Evolutionary conservation across 225 moss, liverwort and hornwort species (phyloP), one percentile per base, ranked within the genome.

Genomic region (Sphagnum tenellum): DNA sequence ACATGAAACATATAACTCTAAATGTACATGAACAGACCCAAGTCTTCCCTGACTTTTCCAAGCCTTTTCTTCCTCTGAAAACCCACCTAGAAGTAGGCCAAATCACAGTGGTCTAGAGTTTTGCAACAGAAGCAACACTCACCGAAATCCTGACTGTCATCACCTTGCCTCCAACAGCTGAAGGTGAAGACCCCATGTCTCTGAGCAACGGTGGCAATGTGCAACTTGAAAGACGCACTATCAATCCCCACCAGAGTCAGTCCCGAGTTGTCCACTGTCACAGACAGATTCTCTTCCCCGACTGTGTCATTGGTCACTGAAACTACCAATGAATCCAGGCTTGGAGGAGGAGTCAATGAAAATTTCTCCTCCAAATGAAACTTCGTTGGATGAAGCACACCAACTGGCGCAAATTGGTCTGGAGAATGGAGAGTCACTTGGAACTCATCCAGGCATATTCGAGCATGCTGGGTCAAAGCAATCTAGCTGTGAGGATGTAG

Each of bases 401-500:
- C 96, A 44, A 98, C 96, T 3, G 92, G 85, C 12, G 96, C 96
- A 69, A 93, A 87, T 59, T 86, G 85, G 76, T 82, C 90, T 12
- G 85, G 83, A 59, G 96, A 98, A 69, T 89, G 90, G 12, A 98
- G 78, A 6, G 67, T 65, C 59, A 98, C 64, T 57, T 88, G 78
- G 14, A 85, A 93, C 66, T 86, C 80, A 75, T 98, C 96, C 66
- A 98, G 72, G 72, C 87, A 67, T 64, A 98, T 90, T 63, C 77
- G 87, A 63, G 87, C 96, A 82, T 92, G 87, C 96, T 96, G 84
- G 65, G 72, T 71, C 77, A 83, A 78, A 78, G 67, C 73, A 85
- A 85, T 72, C 76, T 78, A 78, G 81, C 78, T 76, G 78, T 85
- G 70, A 85, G 84, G 81, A 76, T 62, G 64, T 67, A 65, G 46